Base-by-base conservation (phyloP, 441 rosid species). In the Sinapis alba region DNA sequence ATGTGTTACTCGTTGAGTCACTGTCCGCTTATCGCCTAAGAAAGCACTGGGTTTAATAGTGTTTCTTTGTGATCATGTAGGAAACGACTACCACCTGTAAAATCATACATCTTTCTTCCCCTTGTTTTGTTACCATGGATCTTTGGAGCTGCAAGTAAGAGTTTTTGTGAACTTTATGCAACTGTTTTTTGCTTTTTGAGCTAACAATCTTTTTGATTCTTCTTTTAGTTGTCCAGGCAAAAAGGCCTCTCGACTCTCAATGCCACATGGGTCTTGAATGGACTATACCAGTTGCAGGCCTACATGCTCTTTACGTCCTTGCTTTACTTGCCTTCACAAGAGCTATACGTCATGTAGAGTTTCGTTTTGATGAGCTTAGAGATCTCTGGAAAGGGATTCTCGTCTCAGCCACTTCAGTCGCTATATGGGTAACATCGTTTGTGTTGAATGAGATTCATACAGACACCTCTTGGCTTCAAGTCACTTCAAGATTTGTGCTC, bases 331-430 rank as follows among this genome's bases (percentile, higher is more conserved):
- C 85, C 62, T 87, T 90, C 72, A 86, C 91, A 10, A 73, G 84
- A 64, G 89, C 90, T 0, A 79, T 92, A 71, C 87, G 86, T 47
- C 97, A 90, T 78, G 83, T 94, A 60, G 97, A 94, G 78, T 94
- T 94, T 74, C 84, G 92, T 50, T 94, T 94, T 82, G 86, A 92
- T 62, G 97, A 94, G 80, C 88, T 94, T 79, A 92, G 77, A 81
- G 95, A 94, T 81, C 92, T 90, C 58, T 89, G 93, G 98, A 78
- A 73, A 70, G 98, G 95, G 60, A 92, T 92, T 64, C 84, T 88
- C 54, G 82, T 94, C 74, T 85, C 97, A 62, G 85, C 88, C 30
- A 79, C 79, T 71, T 78, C 92, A 43, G 78, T 92, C 16, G 86
- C 91, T 94, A 85, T 77, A 26, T 94, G 97, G 97, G 77, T 87